Conservation (phyloP, 2,329 filamentous ascomycete species). For the Pseudofabraea citricarpa region DNA sequence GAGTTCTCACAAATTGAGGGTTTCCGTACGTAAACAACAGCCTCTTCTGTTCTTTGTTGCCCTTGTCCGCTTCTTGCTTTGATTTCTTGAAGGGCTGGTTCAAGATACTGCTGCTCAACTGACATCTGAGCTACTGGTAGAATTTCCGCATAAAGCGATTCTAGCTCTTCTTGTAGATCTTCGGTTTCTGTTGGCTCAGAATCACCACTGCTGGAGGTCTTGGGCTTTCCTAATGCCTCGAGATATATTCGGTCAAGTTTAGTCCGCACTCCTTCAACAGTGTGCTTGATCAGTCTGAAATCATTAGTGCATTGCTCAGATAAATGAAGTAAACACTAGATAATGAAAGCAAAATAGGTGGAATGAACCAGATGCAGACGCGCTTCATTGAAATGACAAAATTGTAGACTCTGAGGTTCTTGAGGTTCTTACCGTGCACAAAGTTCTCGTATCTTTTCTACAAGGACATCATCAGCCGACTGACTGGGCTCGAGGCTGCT, state of each 20-base stretch:
- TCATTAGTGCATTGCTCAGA: too few relatives aligned
- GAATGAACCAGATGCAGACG: too few relatives aligned
- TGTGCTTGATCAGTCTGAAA: constrained; percentile 50
- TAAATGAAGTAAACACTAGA: too few relatives aligned
- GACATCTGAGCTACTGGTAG: constrained; percentile 67
- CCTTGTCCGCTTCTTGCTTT: constrained; percentile 38
- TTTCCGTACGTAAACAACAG: constrained; percentile 47
- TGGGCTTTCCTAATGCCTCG: constrained; percentile 35
- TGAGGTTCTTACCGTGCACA: constrained; percentile 42
- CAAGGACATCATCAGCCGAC: constrained; percentile 44
- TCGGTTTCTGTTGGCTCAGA: constrained; percentile 34
- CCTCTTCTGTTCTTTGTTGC: constrained; percentile 39
- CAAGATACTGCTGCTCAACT: constrained; percentile 60
- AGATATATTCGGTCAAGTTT: constrained; percentile 52
- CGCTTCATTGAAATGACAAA: too few relatives aligned
- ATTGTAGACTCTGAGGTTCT: too few relatives aligned
- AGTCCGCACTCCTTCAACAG: constrained; percentile 49
- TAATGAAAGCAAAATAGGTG: too few relatives aligned
- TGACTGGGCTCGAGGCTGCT: constrained; percentile 52
- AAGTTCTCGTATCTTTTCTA: constrained; percentile 53
- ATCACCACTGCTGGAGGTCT: constrained; percentile 4
- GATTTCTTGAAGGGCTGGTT: constrained; percentile 49
- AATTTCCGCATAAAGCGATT: constrained; percentile 66
- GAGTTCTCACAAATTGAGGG: too few relatives aligned
- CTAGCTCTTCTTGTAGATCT: constrained; percentile 58